These are phyloP conservation scores for Phialocephala subalpina DNA, from an alignment of 2,329 filamentous ascomycete species.

Conservation along the genomic window DNA sequence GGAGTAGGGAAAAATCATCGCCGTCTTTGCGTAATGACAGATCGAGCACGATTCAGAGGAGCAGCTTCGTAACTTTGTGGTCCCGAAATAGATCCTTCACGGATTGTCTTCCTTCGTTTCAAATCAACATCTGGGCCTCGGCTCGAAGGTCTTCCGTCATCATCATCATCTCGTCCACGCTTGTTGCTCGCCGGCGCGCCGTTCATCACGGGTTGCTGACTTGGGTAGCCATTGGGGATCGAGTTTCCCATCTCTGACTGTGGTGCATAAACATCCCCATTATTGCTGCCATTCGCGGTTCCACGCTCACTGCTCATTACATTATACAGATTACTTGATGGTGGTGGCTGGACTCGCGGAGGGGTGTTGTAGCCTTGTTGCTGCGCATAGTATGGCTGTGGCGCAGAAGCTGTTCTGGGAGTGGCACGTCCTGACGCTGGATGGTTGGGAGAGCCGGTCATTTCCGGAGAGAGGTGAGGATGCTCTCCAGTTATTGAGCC, in stretches of 20 bases:
- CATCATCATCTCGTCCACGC: conserved; percentile 54
- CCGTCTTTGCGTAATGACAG: conserved; percentile 51
- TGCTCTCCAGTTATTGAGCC: conserved; percentile 75
- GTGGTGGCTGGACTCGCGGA: conserved; percentile 71
- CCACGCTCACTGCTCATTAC: conserved; percentile 84
- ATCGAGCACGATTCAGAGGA: conserved; percentile 54
- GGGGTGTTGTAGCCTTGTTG: conserved; percentile 76
- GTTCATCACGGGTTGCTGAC: conserved; percentile 71
- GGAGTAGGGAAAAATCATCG: conserved; percentile 33
- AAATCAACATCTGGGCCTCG: conserved; percentile 65
- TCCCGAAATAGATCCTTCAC: conserved; percentile 64
- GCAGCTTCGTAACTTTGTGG: conserved; percentile 56
- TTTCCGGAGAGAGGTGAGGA: conserved; percentile 79
- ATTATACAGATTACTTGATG: conserved; percentile 86
- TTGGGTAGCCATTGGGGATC: conserved; percentile 69
- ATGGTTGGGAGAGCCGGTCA: conserved; percentile 82
- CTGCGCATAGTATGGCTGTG: conserved; percentile 76
- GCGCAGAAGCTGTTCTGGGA: conserved; percentile 77
- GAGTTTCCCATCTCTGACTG: conserved; percentile 65
- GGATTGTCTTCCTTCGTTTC: conserved; percentile 83
- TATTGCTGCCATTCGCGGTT: conserved; percentile 68
- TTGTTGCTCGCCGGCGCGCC: conserved; percentile 57
- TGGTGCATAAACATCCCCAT: conserved; percentile 75
- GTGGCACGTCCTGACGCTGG: conserved; percentile 87
- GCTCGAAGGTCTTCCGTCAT: conserved; percentile 65